These are phyloP conservation scores for Cordyceps farinosa DNA, from an alignment of 2,329 filamentous ascomycete genomes.

Conservation along the genomic window DNA sequence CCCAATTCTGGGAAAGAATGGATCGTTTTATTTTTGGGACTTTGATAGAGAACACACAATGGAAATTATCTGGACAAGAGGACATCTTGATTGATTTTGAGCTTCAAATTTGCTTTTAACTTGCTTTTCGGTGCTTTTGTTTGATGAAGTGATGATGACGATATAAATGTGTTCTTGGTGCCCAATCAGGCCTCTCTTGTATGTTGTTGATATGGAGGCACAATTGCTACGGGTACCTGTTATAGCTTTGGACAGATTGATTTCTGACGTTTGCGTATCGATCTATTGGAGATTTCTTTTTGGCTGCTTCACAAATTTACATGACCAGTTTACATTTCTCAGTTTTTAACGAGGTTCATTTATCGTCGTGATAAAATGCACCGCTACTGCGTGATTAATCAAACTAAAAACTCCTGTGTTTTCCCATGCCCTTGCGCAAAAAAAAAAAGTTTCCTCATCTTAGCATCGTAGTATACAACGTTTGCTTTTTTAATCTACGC, in stretches of 20 bases:
- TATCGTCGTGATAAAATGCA: too few species aligned
- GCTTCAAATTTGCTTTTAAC: not conserved
- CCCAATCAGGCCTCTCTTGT: too few species aligned
- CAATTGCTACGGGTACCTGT: not conserved
- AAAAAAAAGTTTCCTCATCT: not conserved
- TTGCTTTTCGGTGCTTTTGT: not conserved
- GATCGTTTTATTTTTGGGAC: not conserved
- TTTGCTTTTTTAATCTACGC: constrained; percentile 29
- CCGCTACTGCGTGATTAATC: too few species aligned
- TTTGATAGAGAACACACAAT: not conserved
- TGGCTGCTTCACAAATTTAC: not conserved
- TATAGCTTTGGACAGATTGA: not conserved
- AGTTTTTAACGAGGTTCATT: too few species aligned
- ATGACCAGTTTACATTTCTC: not conserved
- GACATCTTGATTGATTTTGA: not conserved
- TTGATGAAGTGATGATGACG: not conserved
- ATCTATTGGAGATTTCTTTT: not conserved
- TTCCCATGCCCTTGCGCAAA: too few species aligned
- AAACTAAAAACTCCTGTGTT: too few species aligned
- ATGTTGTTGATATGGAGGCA: too few species aligned
- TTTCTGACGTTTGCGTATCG: not conserved
- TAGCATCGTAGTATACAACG: constrained; percentile 4
- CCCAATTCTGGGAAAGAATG: not conserved
- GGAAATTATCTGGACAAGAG: not conserved
- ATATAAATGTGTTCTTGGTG: too few species aligned